Conservation (phyloP, 2,329 filamentous ascomycete genomes). For the Aspergillus persii region DNA sequence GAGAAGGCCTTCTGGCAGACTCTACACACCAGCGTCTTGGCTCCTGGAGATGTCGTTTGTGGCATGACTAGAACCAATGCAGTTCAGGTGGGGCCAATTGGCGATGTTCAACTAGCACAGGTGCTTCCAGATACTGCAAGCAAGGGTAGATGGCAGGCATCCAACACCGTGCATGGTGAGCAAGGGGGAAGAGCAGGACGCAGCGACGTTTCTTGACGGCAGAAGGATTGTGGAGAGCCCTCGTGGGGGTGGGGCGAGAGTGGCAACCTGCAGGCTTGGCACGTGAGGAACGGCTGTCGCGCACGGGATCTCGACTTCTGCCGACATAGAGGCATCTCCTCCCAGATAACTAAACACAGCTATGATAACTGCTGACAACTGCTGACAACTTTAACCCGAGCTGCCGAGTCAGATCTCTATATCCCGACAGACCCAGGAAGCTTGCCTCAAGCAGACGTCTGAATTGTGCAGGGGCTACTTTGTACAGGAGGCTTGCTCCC, state of each 20-base stretch:
- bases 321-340: background rate
- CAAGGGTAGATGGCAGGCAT: background rate
- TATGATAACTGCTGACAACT: too few species aligned
- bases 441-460: background rate
- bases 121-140: background rate
- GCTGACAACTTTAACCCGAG: background rate
- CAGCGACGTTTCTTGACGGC: background rate
- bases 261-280: constrained; percentile 10
- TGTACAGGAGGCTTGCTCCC: background rate
- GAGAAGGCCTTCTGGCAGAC: constrained; percentile 43
- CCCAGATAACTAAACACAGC: too few species aligned
- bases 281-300: background rate
- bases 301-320: background rate
- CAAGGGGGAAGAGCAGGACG: background rate
- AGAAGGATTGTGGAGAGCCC: background rate
- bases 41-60: constrained; percentile 13
- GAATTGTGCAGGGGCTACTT: constrained; percentile 3
- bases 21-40: constrained; percentile 36
- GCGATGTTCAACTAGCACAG: background rate
- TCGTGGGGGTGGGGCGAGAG: background rate
- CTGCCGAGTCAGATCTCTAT: background rate
- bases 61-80: constrained; percentile 8
- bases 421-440: background rate
- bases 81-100: background rate
- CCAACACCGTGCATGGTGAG: background rate